A percentile compares a stretch with the other conserved stretches of the same genome.
phyloP scores from a whole-genome alignment of 2,329 filamentous ascomycete genomes.

The Cladosporium halotolerans region DNA sequence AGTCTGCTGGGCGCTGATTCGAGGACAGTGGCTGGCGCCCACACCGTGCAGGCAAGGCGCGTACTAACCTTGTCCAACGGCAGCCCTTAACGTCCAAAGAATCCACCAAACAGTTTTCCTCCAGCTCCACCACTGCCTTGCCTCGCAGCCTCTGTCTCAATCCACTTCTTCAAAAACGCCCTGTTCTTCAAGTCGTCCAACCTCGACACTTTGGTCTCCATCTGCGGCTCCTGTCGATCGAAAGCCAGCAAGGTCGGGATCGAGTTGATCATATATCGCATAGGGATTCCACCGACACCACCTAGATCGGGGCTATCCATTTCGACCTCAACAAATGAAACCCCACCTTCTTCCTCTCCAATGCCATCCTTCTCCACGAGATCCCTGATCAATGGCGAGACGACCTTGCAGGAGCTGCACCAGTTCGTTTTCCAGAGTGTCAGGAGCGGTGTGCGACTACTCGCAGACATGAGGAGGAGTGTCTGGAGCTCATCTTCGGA shows the following conservation, averaged over 20 bases:
- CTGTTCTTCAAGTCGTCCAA: slow-evolving; percentile 42
- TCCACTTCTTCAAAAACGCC: slow-evolving; percentile 41
- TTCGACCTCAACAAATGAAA: slow-evolving; percentile 45
- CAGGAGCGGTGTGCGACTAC: slow-evolving; percentile 38
- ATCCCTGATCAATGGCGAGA: slow-evolving; percentile 37
- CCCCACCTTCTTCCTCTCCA: slow-evolving; percentile 39
- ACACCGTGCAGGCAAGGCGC: too few species aligned
- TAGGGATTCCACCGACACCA: slow-evolving; percentile 29
- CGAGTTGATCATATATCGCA: slow-evolving; percentile 40
- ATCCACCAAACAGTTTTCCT: slow-evolving; percentile 31
- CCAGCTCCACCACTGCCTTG: slow-evolving; percentile 42
- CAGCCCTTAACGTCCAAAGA: slow-evolving; percentile 23
- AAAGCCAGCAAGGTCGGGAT: slow-evolving; percentile 47
- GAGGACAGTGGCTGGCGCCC: too few species aligned
- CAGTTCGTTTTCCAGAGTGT: slow-evolving; percentile 47
- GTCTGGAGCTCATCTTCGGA: slow-evolving; percentile 43
- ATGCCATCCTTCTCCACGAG: slow-evolving; percentile 40
- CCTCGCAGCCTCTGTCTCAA: slow-evolving; percentile 42
- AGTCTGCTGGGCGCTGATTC: too few species aligned
- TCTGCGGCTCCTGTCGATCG: slow-evolving; percentile 43
- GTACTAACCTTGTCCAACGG: slow-evolving; percentile 25
- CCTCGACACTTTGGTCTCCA: slow-evolving; percentile 39
- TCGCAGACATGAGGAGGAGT: slow-evolving; percentile 42
- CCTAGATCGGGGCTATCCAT: slow-evolving; percentile 42
- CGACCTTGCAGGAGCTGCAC: slow-evolving; percentile 39